Evolutionary conservation across 2,329 filamentous ascomycete genomes (phyloP).

Genomic region (Alternaria atra): DNA sequence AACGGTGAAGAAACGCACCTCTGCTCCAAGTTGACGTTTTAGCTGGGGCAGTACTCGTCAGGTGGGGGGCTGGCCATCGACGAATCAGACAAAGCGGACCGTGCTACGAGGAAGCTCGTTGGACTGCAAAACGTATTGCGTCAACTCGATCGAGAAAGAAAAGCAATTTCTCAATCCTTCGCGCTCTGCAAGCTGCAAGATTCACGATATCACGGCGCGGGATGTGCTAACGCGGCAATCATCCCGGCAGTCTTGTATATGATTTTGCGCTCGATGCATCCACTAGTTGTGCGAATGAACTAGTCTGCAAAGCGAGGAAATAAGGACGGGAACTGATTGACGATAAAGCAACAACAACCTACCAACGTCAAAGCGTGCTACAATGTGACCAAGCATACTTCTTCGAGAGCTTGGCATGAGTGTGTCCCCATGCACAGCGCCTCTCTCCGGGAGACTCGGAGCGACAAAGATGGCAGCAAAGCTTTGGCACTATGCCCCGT

Average conservation of each 20-base stretch:
- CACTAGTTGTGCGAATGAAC: background rate
- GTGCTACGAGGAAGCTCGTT: background rate
- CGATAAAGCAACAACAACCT: background rate
- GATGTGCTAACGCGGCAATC: background rate
- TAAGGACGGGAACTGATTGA: background rate
- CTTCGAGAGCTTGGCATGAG: background rate
- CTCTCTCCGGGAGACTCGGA: background rate
- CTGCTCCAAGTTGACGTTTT: background rate
- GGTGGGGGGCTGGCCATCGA: background rate
- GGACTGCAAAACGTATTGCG: background rate
- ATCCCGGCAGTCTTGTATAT: background rate
- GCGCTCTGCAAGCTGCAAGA: background rate
- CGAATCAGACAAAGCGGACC: background rate
- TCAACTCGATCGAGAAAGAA: background rate
- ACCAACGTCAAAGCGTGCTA: background rate
- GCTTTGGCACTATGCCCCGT: background rate
- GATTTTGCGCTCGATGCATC: background rate
- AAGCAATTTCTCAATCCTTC: background rate
- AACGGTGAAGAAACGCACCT: conserved; percentile 1
- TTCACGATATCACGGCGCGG: background rate
- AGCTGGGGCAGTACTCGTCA: background rate
- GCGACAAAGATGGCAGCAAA: conserved; percentile 10
- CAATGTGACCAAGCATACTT: background rate
- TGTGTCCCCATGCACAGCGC: background rate
- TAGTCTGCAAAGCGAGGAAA: background rate